Evolutionary conservation across 1,284 basidiomycete species (phyloP).

Genomic region (Leccinum insolens): DNA sequence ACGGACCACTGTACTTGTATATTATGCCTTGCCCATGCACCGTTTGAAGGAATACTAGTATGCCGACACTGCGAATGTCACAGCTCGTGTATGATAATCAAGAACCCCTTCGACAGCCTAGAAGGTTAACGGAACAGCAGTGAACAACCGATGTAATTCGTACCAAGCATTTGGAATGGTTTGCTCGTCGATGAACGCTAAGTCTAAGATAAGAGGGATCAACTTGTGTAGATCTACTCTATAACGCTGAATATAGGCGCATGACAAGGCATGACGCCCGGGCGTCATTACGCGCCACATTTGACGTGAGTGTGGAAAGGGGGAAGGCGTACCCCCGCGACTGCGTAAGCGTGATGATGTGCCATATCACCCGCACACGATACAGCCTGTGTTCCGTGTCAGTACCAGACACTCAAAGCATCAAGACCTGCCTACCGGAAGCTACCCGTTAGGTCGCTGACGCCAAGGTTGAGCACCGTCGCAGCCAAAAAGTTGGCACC

Average conservation of each 20-base stretch:
- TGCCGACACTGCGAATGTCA: conserved; percentile 74
- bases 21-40: conserved; percentile 69
- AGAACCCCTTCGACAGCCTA: conserved; percentile 68
- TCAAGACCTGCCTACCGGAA: conserved; percentile 62
- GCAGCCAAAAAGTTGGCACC: conserved; percentile 88
- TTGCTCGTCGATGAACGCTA: conserved; percentile 41
- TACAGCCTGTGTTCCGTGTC: conserved; percentile 62
- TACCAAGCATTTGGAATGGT: conserved; percentile 65
- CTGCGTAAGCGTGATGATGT: conserved; percentile 82
- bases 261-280: too few relatives aligned
- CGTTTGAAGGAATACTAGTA: conserved; percentile 73
- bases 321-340: conserved; percentile 76
- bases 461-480: conserved; percentile 80
- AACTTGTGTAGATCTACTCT: conserved; percentile 65
- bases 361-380: conserved; percentile 71
- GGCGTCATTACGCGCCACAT: too few relatives aligned
- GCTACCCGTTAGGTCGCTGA: conserved; percentile 86
- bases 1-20: conserved; percentile 43
- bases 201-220: conserved; percentile 60
- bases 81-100: conserved; percentile 73
- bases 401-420: neutral
- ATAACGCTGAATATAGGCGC: too few relatives aligned
- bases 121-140: neutral
- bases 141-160: neutral
- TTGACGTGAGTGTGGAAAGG: too few relatives aligned